Percentiles rank a stretch among this genome's conserved stretches.
Evolutionary conservation across 441 rosid genomes (phyloP).

Genomic region (Pelargonium cotyledonis): DNA sequence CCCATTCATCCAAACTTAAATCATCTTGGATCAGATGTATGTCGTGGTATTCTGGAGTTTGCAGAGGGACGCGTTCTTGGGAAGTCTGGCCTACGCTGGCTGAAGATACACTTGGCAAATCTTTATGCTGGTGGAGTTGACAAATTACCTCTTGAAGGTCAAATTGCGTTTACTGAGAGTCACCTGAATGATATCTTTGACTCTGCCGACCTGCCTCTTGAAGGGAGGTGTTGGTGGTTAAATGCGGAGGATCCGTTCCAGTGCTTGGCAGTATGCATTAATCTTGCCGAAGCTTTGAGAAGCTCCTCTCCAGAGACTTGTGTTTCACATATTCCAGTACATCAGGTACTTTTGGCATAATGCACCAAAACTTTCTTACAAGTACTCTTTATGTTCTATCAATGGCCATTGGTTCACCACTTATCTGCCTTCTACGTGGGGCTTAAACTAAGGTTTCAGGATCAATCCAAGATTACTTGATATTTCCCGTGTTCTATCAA

Average conservation of each 20-base stretch:
- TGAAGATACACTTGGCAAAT: conserved; percentile 96
- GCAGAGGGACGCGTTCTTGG: conserved; percentile 91
- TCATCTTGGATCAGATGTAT: conserved; percentile 97
- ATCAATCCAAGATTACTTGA: no score
- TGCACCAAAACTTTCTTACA: not conserved
- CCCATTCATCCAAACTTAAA: conserved; percentile 97
- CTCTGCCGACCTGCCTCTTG: conserved; percentile 89
- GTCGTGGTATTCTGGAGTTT: conserved; percentile 94
- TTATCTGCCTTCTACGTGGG: no score
- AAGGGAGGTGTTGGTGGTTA: conserved; percentile 95
- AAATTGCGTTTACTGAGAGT: conserved; percentile 71
- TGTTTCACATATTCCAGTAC: conserved; percentile 77
- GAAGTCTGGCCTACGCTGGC: conserved; percentile 76
- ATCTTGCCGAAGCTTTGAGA: conserved; percentile 87
- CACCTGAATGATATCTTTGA: conserved; percentile 85
- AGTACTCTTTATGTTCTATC: not conserved
- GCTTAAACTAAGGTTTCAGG: no score
- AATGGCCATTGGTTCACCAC: not conserved
- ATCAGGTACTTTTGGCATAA: conserved; percentile 53
- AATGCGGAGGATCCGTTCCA: conserved; percentile 95
- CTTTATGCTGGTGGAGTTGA: conserved; percentile 91
- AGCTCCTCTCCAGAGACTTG: conserved; percentile 68
- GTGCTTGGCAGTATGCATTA: conserved; percentile 84
- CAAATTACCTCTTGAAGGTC: conserved; percentile 72
- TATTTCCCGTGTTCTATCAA: no score